Base-by-base conservation (phyloP, 129 eudicot genomes). In the Artemisia tridentata region DNA sequence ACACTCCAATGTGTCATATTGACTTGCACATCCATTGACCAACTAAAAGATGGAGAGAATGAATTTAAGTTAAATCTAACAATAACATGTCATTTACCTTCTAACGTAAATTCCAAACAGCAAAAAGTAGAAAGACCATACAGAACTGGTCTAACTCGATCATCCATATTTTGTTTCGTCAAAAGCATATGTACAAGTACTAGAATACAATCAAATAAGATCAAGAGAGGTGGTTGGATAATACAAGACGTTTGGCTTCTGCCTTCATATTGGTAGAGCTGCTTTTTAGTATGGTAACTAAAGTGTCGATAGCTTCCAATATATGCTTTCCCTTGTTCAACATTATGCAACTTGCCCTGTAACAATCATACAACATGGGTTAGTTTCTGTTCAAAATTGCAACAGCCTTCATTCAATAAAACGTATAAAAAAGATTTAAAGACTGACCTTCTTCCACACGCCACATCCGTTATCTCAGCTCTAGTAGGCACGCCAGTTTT, bases 401-500 rank as follows among this genome's bases (percentile, higher is more conserved):
- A 3, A 60, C 4, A 12, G 5, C 65, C 46, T 38, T 38, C 11
- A 38, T 38, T 38, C 45, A 38, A 7, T 38, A 29, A 60, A 16
- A 60, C 4, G 12, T 60, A 21, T 27, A 57, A n/a, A n/a, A n/a
- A n/a, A n/a, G n/a, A 59, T 23, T 11, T 9, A 67, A 46, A 51
- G 25, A 54, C 58, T 69, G 61, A 88, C 96, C 96, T 88, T 80
- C 81, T 84, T 72, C 89, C 96, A 63, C 85, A 73, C 13, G 91
- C 89, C 56, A 85, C 96, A 72, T 88, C 96, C 10, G 87, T 86
- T 65, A 88, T 81, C 78, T 88, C 96, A 45, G 96, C 89, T 79
- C 96, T 78, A 29, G 85, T 81, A 75, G 96, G 96, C 74, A 88
- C 89, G 43, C 96, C 96, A n/a, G 87, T 73, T 81, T 86, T 88